Evolutionary conservation across 345 rosid species (phyloP).

Genomic region (Heritiera fomes): DNA sequence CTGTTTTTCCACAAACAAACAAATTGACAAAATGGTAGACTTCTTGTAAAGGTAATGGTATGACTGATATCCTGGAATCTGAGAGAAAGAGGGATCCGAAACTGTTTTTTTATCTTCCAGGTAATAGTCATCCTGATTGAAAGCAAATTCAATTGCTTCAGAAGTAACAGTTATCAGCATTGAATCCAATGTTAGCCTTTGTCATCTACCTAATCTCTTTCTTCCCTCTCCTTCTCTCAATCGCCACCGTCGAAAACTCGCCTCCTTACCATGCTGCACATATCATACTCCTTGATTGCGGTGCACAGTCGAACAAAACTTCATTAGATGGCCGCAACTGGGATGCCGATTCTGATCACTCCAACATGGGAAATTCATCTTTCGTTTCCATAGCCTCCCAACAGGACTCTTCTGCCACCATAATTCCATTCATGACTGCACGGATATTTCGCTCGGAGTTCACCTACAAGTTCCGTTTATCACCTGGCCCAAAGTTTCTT

Average conservation of each 20-base stretch:
- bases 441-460: slow-evolving; percentile 27
- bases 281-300: slow-evolving; percentile 11
- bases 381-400: neutral
- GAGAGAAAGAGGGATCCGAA: too few species aligned
- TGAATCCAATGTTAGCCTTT: neutral
- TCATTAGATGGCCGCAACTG: slow-evolving; percentile 6
- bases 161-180: neutral
- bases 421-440: slow-evolving; percentile 26
- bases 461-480: slow-evolving; percentile 35
- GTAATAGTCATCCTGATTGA: too few species aligned
- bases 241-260: neutral
- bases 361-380: neutral
- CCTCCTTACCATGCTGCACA: neutral
- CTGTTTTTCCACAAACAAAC: too few species aligned
- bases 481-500: slow-evolving; percentile 39
- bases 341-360: neutral
- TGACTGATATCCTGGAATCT: too few species aligned
- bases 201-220: neutral
- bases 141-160: neutral
- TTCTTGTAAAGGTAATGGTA: too few species aligned
- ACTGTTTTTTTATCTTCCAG: too few species aligned
- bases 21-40: too few species aligned
- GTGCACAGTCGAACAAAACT: neutral
- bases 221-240: neutral
- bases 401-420: neutral